Evolutionary conservation across 2,329 filamentous ascomycete genomes (phyloP), one percentile per base, ranked within the genome.

Genomic region (Cordyceps sp.): DNA sequence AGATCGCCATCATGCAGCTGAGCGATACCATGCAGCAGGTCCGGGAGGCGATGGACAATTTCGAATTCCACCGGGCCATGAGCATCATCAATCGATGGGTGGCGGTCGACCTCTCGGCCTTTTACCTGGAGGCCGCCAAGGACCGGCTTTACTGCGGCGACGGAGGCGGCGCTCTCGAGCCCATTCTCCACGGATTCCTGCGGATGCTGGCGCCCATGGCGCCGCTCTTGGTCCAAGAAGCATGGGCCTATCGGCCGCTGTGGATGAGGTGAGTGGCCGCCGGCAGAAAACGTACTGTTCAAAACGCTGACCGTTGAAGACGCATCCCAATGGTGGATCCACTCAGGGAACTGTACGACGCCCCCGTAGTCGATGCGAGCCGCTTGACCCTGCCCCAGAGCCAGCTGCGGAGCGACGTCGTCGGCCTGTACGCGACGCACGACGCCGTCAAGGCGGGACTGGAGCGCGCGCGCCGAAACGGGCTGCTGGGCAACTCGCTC

Each of bases 111-210:
- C 66, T 98, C 17, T 94, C 85, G 1, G 78, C 88, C 0, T 93
- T 94, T 53, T 98, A 96, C 52, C 73, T 98, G 35, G 90, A 98
- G 54, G 75, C 81, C 1, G 65, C 86, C 44, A 98, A 98, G 54
- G 90, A 98, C 46, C 68, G 83, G 4, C 62, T 96, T 2, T 98
- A 98, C 59, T 90, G 86, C 29, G 82, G 80, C 20, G 70, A 76
- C 37, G 69, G 70, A 12, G 64, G 69, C 12, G 78, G 79, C 29
- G 62, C 69, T 5, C 55, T 81, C 30, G 66, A 71, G 41, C 63
- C 69, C 19, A 70, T 94, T 33, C 74, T 88, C 37, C 57, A 71
- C 6, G 73, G 83, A 23, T 61, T 94, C 14, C 59, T 86, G 38
- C 69, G 76, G 33, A 83, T 93, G 66, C 62, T 96, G 20, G 76